Conservation (phyloP, 345 rosid species). For the Cardiospermum halicacabum region DNA sequence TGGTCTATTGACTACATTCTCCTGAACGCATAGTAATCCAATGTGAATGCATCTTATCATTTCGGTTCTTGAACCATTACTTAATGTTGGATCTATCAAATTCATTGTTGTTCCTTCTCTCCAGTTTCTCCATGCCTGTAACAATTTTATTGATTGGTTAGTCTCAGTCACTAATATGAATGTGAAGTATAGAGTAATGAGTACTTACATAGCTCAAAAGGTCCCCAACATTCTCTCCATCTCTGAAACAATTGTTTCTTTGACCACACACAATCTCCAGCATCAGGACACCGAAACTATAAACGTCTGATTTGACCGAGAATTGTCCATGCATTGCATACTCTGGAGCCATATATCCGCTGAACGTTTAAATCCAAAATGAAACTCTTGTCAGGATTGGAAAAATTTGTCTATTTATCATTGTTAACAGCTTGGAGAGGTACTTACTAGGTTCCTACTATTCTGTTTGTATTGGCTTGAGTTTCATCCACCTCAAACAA, state of each 20-base stretch:
- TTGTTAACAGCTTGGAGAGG: no score
- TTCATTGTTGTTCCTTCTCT: slow-evolving; percentile 25
- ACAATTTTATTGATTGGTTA: not conserved
- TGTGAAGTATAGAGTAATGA: not conserved
- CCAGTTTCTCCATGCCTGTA: slow-evolving; percentile 48
- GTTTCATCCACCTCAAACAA: slow-evolving; percentile 33
- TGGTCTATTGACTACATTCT: slow-evolving; percentile 30
- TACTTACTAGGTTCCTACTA: slow-evolving; percentile 45
- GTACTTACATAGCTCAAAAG: slow-evolving; percentile 19
- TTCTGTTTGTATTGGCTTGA: slow-evolving; percentile 31
- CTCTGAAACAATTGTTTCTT: slow-evolving; percentile 12
- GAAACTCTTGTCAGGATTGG: not conserved
- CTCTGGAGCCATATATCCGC: slow-evolving; percentile 45
- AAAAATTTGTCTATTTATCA: not conserved
- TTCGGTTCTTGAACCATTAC: slow-evolving; percentile 18
- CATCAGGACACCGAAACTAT: slow-evolving; percentile 36
- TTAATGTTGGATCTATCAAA: slow-evolving; percentile 23
- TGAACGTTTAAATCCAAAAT: slow-evolving; percentile 3
- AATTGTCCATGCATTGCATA: slow-evolving; percentile 41
- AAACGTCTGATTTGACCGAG: slow-evolving; percentile 39
- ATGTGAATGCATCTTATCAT: slow-evolving; percentile 38
- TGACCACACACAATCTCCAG: slow-evolving; percentile 43
- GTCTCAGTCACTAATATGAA: no score
- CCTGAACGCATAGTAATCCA: slow-evolving; percentile 41
- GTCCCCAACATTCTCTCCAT: slow-evolving; percentile 13